Evolutionary conservation across 345 rosid species (phyloP).

Genomic region (Brassica napus): Da-Ae NC_063451.1:40787501-40788000

Average conservation of each 20-base stretch:
- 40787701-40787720: constrained; percentile 62
- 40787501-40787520: constrained; percentile 57
- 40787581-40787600: constrained; percentile 54
- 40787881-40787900: background rate
- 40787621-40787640: constrained; percentile 48
- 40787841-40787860: constrained; percentile 57
- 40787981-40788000: constrained; percentile 54
- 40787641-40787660: constrained; percentile 67
- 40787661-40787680: constrained; percentile 77
- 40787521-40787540: constrained; percentile 61
- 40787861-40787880: background rate
- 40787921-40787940: constrained; percentile 48
- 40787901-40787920: constrained; percentile 50
- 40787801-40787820: constrained; percentile 52
- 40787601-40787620: constrained; percentile 52
- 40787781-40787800: constrained; percentile 64
- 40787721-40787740: constrained; percentile 52
- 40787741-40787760: constrained; percentile 41
- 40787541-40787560: constrained; percentile 47
- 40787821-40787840: constrained; percentile 89
- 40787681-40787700: constrained; percentile 60
- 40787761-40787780: constrained; percentile 55
- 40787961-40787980: constrained; percentile 40
- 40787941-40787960: constrained; percentile 37
- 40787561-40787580: constrained; percentile 64